phyloP scores from a whole-genome alignment of 306 rosid genomes.

The Lotus japonicus region DNA sequence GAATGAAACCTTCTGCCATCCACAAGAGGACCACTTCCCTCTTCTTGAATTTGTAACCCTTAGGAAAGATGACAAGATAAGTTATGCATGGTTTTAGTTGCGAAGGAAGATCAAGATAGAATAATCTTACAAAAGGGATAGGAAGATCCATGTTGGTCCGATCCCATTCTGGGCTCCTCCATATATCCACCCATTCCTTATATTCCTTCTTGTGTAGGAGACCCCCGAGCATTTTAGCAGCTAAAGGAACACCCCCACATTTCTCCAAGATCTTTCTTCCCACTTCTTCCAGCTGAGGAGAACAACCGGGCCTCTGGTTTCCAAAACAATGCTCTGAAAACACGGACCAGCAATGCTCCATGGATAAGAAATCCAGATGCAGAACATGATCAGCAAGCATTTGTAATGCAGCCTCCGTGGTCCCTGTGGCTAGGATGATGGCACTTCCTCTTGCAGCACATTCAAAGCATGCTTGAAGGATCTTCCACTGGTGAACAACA shows the following conservation, averaged over 20 bases:
- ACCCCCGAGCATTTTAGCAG: neutral
- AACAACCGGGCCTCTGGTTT: neutral
- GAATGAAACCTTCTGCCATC: neutral
- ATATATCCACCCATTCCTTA: neutral
- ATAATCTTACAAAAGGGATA: neutral
- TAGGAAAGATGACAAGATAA: neutral
- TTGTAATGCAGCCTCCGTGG: neutral
- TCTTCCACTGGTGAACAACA: neutral
- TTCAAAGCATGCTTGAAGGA: neutral
- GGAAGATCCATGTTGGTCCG: neutral
- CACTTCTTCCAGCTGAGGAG: neutral
- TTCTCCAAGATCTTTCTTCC: neutral
- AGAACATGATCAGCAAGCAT: neutral
- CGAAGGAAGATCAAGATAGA: neutral
- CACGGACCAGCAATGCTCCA: neutral
- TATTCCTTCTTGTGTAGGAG: neutral
- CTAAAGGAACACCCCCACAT: neutral
- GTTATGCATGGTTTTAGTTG: neutral
- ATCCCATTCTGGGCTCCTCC: neutral
- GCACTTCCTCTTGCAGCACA: neutral
- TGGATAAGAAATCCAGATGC: neutral
- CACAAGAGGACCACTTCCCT: neutral
- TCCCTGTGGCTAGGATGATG: neutral
- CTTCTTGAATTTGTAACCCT: neutral
- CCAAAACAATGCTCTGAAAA: neutral